Evolutionary conservation across 192 early-diverging fungal species (phyloP).

Genomic region (Coemansia sp.): DNA sequence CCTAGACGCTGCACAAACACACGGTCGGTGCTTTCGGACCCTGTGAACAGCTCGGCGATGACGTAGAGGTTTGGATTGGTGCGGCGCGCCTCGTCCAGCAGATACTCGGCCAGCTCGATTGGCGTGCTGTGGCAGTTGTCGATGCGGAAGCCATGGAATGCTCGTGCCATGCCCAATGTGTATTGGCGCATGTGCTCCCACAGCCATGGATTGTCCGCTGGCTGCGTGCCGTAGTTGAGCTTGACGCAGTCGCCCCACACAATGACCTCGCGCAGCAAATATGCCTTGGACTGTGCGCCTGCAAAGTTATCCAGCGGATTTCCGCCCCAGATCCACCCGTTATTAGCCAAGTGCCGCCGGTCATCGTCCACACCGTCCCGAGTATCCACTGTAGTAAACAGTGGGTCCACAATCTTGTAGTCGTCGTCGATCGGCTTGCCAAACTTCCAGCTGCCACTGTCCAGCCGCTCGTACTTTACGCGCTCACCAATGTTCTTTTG

Average conservation of each 20-base stretch:
- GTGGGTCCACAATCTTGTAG: constrained; percentile 84
- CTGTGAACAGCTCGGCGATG: constrained; percentile 98
- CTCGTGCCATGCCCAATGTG: constrained; percentile 79
- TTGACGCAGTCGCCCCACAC: constrained; percentile 99
- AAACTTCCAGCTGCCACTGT: constrained; percentile 73
- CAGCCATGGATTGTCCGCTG: constrained; percentile 90
- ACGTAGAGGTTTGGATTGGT: constrained; percentile 93
- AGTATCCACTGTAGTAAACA: constrained; percentile 89
- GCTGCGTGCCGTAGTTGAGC: constrained; percentile 83
- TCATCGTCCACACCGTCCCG: constrained; percentile 67
- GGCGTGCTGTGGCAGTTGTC: constrained; percentile 99
- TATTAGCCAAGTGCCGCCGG: constrained; percentile 81
- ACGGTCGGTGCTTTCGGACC: constrained; percentile 90
- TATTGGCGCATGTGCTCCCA: constrained; percentile 93
- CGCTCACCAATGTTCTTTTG: constrained; percentile 74
- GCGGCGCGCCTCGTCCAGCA: constrained; percentile 83
- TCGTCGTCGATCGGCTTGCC: constrained; percentile 72
- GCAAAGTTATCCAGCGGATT: constrained; percentile 94
- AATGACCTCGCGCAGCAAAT: constrained; percentile 93
- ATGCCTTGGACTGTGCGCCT: constrained; percentile 78
- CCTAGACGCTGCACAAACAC: constrained; percentile 90
- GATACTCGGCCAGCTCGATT: constrained; percentile 87
- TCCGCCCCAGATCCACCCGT: constrained; percentile 95
- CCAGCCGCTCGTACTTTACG: constrained; percentile 81
- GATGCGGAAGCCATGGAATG: constrained; percentile 96